Percentiles rank a stretch among this genome's conserved stretches.
Evolutionary conservation across 208 protist species (phyloP).

Genomic region (Acanthamoeba divionensis): DNA sequence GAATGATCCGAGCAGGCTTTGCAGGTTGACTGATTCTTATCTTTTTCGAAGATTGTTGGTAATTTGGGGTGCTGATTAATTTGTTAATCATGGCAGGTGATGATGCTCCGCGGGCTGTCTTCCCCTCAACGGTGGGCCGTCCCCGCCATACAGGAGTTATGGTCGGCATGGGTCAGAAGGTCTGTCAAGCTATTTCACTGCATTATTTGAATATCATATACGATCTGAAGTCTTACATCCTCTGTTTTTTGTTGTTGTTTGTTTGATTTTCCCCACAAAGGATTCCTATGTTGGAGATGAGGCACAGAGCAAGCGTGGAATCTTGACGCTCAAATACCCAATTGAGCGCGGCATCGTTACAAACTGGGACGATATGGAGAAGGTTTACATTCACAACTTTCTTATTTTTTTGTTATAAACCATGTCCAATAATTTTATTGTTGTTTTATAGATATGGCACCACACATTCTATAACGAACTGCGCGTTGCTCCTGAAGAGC

Average conservation of each 20-base stretch:
- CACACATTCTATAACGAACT: conserved; percentile 82
- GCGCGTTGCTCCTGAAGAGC: conserved; percentile 72
- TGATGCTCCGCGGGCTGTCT: conserved; percentile 94
- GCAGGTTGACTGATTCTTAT: too few species aligned
- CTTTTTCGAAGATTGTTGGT: too few species aligned
- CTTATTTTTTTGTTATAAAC: too few species aligned
- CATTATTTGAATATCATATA: background rate
- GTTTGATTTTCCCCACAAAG: conserved; percentile 80
- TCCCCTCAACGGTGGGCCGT: conserved; percentile 94
- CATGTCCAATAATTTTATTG: too few species aligned
- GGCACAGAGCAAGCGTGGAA: conserved; percentile 90
- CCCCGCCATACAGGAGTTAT: conserved; percentile 92
- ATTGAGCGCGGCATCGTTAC: conserved; percentile 31
- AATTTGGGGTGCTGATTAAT: too few species aligned
- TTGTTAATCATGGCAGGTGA: too few species aligned
- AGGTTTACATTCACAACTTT: conserved; percentile 81
- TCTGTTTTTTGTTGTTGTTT: background rate
- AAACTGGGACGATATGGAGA: conserved; percentile 82
- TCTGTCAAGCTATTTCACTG: conserved; percentile 61
- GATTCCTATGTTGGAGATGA: conserved; percentile 87
- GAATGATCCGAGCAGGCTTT: conserved; percentile 68
- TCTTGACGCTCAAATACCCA: conserved; percentile 21
- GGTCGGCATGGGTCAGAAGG: conserved; percentile 93
- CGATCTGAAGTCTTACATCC: background rate
- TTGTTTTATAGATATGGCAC: conserved; percentile 89